These are phyloP conservation scores for Alternaria novae-zelandiae DNA, from an alignment of 2,329 filamentous ascomycete species.

Conservation along the genomic window DNA sequence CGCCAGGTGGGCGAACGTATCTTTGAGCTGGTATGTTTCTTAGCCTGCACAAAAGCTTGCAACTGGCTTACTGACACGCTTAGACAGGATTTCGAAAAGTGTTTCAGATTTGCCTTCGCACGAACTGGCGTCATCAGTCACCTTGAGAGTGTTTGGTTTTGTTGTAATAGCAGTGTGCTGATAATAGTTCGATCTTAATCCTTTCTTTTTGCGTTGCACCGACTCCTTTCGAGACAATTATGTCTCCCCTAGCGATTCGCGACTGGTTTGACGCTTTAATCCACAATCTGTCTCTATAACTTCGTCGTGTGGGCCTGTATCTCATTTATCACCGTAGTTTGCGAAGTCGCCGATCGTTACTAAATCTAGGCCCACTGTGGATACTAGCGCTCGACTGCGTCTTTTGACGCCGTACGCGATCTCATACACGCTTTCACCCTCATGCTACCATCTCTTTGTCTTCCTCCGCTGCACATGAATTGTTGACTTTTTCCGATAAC, in stretches of 20 bases:
- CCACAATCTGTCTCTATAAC: not conserved
- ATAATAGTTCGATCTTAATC: not conserved
- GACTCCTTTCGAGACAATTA: not conserved
- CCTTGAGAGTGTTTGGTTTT: not conserved
- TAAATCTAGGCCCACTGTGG: not conserved
- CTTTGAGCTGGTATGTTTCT: constrained; percentile 20
- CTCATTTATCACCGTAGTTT: not conserved
- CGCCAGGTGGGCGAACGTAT: constrained; percentile 40
- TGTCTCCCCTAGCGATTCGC: not conserved
- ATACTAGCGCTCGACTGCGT: not conserved
- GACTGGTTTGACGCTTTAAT: not conserved
- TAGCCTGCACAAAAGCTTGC: not conserved
- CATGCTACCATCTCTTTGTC: not conserved
- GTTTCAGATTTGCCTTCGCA: not conserved
- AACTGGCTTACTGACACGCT: not conserved
- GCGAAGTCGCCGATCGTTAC: not conserved
- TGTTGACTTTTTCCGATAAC: not conserved
- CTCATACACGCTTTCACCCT: not conserved
- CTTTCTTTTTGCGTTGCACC: not conserved
- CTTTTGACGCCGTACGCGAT: not conserved
- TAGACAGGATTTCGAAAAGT: accelerated
- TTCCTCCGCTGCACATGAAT: not conserved
- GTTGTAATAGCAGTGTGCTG: not conserved
- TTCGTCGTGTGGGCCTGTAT: not conserved
- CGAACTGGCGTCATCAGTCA: not conserved